Evolutionary conservation across 495 filamentous ascomycete genomes (phyloP), one percentile per base, ranked within the genome.

Genomic region (Talaromyces liani): DNA sequence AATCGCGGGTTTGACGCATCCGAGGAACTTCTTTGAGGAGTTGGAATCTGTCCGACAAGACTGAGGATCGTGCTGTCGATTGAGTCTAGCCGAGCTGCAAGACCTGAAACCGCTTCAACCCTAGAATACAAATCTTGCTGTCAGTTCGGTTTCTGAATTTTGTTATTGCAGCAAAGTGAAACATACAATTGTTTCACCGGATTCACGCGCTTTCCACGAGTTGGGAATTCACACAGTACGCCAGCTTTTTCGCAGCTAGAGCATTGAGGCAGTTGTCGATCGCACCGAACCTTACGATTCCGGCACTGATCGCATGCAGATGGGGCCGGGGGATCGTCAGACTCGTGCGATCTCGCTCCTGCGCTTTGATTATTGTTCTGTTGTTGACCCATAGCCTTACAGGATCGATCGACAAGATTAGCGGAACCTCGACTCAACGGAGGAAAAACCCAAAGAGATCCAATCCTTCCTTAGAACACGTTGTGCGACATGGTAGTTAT

Each of bases 231-330:
- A 18, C 49, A 53, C 49, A 53, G 49, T n/a, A 53, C 49, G 16
- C 49, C 49, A 53, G 49, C 49, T 53, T 53, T 53, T 53, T 53
- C 49, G 49, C 49, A 53, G 16, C 49, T 53, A 53, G 49, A 53
- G 49, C 49, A 53, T 53, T 53, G 49, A 53, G 49, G 49, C 49
- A 53, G 16, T 53, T 53, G 49, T 53, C 49, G 12, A 18, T 53
- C 49, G 16, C 49, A 53, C 49, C 49, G 49, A 53, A 53, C 49
- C 49, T 53, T 53, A 22, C 49, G 49, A 53, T 53, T 53, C 3
- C 49, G 49, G 16, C 49, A 53, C 10, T 53, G 49, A 25, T 53
- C 49, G 16, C 49, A 53, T 53, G 49, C 49, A 53, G 49, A 53
- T 18, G 49, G 49, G 24, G 49, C 33, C 10, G 33, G 33, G 10